Percentiles rank a stretch among this genome's conserved stretches.
Conservation (phyloP, 1,284 basidiomycete species). For the Marasmius oreades region DNA sequence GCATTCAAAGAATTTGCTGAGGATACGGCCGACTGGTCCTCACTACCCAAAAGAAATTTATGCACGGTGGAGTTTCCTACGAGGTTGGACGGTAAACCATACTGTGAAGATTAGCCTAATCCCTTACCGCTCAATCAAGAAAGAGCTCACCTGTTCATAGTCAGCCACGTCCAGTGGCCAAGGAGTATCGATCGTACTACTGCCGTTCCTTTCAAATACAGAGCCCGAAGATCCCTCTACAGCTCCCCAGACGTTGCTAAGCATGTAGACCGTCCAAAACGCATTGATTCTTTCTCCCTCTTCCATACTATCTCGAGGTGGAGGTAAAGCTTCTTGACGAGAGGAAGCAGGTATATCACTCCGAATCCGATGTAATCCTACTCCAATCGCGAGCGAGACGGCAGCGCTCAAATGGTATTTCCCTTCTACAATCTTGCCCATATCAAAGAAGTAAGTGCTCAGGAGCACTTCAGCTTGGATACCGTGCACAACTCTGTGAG, state of each 20-base stretch:
- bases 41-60: background rate
- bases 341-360: background rate
- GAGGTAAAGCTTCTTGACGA: background rate
- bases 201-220: background rate
- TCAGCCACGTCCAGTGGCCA: slow-evolving; percentile 1
- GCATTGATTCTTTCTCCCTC: slow-evolving; percentile 3
- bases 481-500: background rate
- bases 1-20: background rate
- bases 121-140: no score
- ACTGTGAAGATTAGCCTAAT: background rate
- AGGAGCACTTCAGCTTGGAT: slow-evolving; percentile 1
- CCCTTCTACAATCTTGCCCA: background rate
- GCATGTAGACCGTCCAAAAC: background rate
- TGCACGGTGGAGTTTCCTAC: background rate
- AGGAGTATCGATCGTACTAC: background rate
- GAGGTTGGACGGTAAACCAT: background rate
- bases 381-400: background rate
- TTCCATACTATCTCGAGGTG: background rate
- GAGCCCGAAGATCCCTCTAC: background rate
- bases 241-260: background rate
- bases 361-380: background rate
- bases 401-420: background rate
- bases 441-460: slow-evolving; percentile 1
- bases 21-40: background rate
- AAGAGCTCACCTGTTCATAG: background rate